Base-by-base conservation (phyloP, 2,329 filamentous ascomycete genomes). In the Colletotrichum lentis region DNA sequence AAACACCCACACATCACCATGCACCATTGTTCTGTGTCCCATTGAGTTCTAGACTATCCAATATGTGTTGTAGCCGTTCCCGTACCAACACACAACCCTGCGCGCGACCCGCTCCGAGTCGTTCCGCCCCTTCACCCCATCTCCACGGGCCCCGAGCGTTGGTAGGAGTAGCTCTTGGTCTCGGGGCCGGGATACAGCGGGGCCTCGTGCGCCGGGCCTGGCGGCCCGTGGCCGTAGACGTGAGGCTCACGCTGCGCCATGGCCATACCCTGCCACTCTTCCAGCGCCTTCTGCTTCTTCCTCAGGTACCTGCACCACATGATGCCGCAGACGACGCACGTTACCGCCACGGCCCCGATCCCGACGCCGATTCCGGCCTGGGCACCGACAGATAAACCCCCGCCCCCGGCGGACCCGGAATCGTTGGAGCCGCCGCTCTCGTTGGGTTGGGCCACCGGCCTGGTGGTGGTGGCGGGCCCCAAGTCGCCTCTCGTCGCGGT, bases 291-390 rank as follows among this genome's bases (percentile, higher is more conserved):
- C 1, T 53, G 46, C 41, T 59, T 52, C 31, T 46, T 52, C 41
- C 53, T 64, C 14, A 64, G 41, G 16, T 59, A 59, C 18, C 41
- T 59, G n/a, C 24, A 54, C 65, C 61, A 64, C 6, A 64, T 3
- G 1, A 67, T 16, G 16, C 47, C 54, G 31, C 60, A 67, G 1
- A 59, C 37, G 18, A 67, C 39, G 11, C 64, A 59, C 0, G 47
- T 67, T 5, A 58, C 16, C 3, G 47, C 54, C 1, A 67, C 24
- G 14, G 64, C 18, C 0, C 54, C 54, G 0, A 64, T 46, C 1
- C 65, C 61, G 1, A 67, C 53, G 7, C 54, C 65, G 8, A 67
- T 67, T 1, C 65, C 60, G 12, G 35, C 65, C 37, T 67, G 60
- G 4, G 47, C 54, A 7, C 60, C 65, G 3, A 59, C 47, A 0